Evolutionary conservation across 495 filamentous ascomycete genomes (phyloP), one percentile per base, ranked within the genome.

Genomic region (Daldinia vernicosa): DNA sequence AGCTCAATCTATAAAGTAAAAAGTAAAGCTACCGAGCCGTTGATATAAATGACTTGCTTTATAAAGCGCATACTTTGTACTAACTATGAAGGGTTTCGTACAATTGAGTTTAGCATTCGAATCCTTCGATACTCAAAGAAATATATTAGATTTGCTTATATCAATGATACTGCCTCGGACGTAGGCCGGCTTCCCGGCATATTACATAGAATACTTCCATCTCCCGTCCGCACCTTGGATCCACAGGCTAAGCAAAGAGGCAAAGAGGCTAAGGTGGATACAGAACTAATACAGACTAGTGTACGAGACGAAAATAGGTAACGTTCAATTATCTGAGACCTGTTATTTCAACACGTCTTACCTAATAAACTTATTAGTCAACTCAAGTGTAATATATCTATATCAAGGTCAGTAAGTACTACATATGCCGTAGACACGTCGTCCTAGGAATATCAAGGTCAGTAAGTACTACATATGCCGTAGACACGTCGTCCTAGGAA

Each of bases 201-300:
- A 19, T 24, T 47, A n/a, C n/a, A n/a, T n/a, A 14, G 19, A 24
- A 47, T 47, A 22, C 17, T 19, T 47, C 17, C 43, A 47, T 8
- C 43, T 47, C 17, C 43, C 43, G 3, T 11, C 17, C 17, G 8
- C 12, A 47, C 3, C n/a, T 47, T 22, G 43, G 43, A 47, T 47
- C 43, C 43, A 47, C 43, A 47, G 43, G 43, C 43, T 9, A 47
- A 47, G 43, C 17, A 47, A 47, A 11, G 43, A 47, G 43, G 43
- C 17, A 47, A 47, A 11, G 43, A 47, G 43, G 43, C 43, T 47
- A 47, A 47, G 9, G 43, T 47, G 43, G 43, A 22, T 47, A 47
- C 9, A 47, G 43, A 24, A 19, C 43, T n/a, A n/a, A n/a, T n/a
- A n/a, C n/a, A n/a, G n/a, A n/a, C n/a, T n/a, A n/a, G n/a, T n/a